Base-by-base conservation (phyloP, 31 red algal species). In the Odonthalia washingtoniensis region DNA sequence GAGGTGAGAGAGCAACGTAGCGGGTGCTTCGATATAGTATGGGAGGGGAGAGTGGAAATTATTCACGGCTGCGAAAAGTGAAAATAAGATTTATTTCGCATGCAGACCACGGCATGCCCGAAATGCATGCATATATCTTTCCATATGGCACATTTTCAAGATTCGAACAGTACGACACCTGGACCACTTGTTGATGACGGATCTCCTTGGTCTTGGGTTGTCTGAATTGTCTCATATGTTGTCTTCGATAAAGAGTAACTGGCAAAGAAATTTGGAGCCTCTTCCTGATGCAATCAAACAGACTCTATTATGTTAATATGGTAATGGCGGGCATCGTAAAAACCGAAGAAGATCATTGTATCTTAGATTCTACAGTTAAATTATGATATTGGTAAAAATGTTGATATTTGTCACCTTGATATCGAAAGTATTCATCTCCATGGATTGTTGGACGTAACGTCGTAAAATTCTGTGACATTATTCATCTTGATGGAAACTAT, bases 101-200 rank as follows among this genome's bases (percentile, higher is more conserved):
- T n/a, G n/a, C n/a, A n/a, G n/a, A n/a, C n/a, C n/a, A n/a, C n/a
- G n/a, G n/a, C n/a, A n/a, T n/a, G n/a, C n/a, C n/a, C n/a, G n/a
- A n/a, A n/a, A n/a, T n/a, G n/a, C n/a, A n/a, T n/a, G n/a, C n/a
- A n/a, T n/a, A n/a, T n/a, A n/a, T n/a, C n/a, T n/a, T n/a, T n/a
- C n/a, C n/a, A n/a, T n/a, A n/a, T n/a, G n/a, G n/a, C n/a, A n/a
- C n/a, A n/a, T n/a, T n/a, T n/a, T n/a, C n/a, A n/a, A n/a, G n/a
- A n/a, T n/a, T n/a, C n/a, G n/a, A n/a, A n/a, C n/a, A n/a, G n/a
- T n/a, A n/a, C n/a, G n/a, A n/a, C n/a, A n/a, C n/a, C 49, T 57
- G 49, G 49, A 57, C 49, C 49, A 57, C 49, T 57, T 21, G 49
- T 57, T 57, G 49, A 57, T 57, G 49, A 57, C 21, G 49, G 49